These are phyloP conservation scores for Naegleria lovaniensis DNA, from an alignment of 208 protist genomes.

Conservation along the genomic window DNA sequence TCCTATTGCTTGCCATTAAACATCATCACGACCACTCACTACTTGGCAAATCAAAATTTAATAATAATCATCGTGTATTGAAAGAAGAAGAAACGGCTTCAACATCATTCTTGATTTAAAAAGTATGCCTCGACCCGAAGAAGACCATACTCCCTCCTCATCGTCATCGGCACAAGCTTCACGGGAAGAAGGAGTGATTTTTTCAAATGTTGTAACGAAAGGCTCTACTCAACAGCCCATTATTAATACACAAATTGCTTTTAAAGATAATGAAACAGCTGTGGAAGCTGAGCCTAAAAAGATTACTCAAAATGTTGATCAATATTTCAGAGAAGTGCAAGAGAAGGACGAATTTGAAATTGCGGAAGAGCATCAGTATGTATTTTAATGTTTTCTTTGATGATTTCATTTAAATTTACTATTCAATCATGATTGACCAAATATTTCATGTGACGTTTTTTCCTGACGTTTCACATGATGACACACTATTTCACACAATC, in stretches of 20 bases:
- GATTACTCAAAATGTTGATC: background rate
- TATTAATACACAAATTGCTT: background rate
- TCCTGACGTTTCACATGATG: too few relatives aligned
- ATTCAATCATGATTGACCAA: too few relatives aligned
- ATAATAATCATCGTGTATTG: too few relatives aligned
- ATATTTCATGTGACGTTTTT: too few relatives aligned
- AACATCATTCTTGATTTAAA: background rate
- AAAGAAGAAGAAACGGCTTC: too few relatives aligned
- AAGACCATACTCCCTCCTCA: background rate
- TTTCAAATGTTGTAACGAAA: background rate
- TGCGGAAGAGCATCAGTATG: background rate
- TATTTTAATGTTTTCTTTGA: background rate
- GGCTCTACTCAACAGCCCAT: background rate
- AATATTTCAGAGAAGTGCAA: slow-evolving; percentile 7
- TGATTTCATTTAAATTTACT: background rate
- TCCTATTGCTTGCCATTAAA: too few relatives aligned
- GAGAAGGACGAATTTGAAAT: background rate
- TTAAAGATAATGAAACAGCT: background rate
- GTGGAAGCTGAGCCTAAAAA: background rate
- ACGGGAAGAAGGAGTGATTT: background rate
- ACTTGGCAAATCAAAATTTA: too few relatives aligned
- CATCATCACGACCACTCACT: too few relatives aligned
- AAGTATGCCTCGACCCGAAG: background rate
- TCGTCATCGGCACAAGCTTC: background rate
- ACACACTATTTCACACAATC: background rate